Base-by-base conservation (phyloP, 78 protist genomes). In the Pigoraptor vietnamica region DNA sequence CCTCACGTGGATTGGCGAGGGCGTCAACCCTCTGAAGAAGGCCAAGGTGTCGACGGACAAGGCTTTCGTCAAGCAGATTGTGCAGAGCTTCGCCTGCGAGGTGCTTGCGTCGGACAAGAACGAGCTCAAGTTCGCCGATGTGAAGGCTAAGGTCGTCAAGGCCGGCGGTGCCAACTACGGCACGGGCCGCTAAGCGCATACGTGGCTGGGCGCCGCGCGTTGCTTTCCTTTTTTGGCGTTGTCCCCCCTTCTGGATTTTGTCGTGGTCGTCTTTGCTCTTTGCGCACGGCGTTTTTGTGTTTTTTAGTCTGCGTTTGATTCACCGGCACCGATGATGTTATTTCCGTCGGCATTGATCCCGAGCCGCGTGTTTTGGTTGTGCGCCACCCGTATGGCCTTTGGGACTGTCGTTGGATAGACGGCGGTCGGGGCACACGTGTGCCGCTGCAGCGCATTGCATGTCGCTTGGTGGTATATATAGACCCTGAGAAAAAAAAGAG, bases 131-230 rank as follows among this genome's bases (percentile, higher is more conserved):
- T 92, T 34, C 37, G 87, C 91, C 38, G 92, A 14, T 32, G 40
- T 92, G 40, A 55, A 82, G 37, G 79, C 35, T 14, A 10, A 23
- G n/a, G 92, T 92, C 0, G 32, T n/a, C 25, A 89, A 88, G 56
- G 94, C 94, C 34, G 94, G 94, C n/a, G 94, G 94, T 32, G 94
- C 94, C 19, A 82, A 92, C 92, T 92, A 92, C 89, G 92, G 92
- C 2, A 89, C 92, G 0, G 93, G 93, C 40, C 84, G 84, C n/a
- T 79, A 79, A 79, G 14, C n/a, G 67, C 67, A 14, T 48, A 21
- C 14, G 67, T 21, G 67, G 67, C n/a, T n/a, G n/a, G n/a, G n/a
- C n/a, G n/a, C n/a, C n/a, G 67, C 6, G 67, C 67, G 67, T 14
- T 48, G 6, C 29, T 48, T 48, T 14, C 67, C 67, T 48, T 48